These are phyloP conservation scores for Mucor irregularis DNA, from an alignment of 371 early-diverging fungal genomes.

Conservation along the genomic window DNA sequence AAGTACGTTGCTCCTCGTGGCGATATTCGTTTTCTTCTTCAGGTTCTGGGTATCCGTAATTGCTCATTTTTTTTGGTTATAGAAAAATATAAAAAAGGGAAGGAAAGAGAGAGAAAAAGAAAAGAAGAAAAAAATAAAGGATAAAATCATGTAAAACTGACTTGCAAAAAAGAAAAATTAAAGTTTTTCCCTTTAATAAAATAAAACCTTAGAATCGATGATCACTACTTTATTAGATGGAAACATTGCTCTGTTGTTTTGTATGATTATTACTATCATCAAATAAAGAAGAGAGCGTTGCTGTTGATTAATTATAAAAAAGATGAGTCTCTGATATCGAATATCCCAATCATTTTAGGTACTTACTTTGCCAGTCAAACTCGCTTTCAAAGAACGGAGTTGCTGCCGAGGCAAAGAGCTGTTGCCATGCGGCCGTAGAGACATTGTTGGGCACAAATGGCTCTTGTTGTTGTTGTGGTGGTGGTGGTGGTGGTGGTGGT, in stretches of 20 bases:
- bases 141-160: too few species aligned
- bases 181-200: too few species aligned
- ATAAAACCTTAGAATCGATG: too few species aligned
- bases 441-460: slow-evolving; percentile 3
- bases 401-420: slow-evolving; percentile 24
- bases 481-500: background rate
- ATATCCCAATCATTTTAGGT: background rate
- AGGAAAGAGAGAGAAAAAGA: background rate
- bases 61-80: slow-evolving; percentile 10
- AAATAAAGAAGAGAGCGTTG: slow-evolving; percentile 14
- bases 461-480: background rate
- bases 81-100: background rate
- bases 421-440: slow-evolving; percentile 26
- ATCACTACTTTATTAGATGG: slow-evolving; percentile 8
- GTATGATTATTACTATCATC: slow-evolving; percentile 15
- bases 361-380: slow-evolving; percentile 22
- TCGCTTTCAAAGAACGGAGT: slow-evolving; percentile 27
- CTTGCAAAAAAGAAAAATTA: too few species aligned
- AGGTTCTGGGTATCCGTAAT: slow-evolving; percentile 15
- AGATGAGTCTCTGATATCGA: background rate
- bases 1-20: slow-evolving; percentile 4
- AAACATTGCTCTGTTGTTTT: background rate
- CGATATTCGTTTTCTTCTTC: slow-evolving; percentile 2
- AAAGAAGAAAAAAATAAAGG: background rate
- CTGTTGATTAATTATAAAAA: background rate